Base-by-base conservation (phyloP, 495 filamentous ascomycete species). In the Penicillium parvum region DNA sequence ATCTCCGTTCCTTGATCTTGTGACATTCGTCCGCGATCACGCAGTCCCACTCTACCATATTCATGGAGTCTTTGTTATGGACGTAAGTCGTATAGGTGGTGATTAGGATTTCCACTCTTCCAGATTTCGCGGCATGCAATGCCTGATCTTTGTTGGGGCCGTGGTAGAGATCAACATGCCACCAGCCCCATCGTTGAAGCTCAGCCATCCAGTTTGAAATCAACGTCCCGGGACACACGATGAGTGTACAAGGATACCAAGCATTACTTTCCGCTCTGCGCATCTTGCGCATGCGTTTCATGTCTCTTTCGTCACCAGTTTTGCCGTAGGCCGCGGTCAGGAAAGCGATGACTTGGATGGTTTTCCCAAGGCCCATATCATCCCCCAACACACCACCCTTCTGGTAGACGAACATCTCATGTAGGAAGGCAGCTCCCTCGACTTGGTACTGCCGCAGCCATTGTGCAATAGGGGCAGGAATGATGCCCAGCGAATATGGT, bases 21-120 rank as follows among this genome's bases (percentile, higher is more conserved):
- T 98, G 92, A 47, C 92, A 96, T 58, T 98, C 92, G 49, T 98
- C 92, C 2, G 92, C 94, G 45, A 98, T 81, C n/a, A 96, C 85
- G 58, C 88, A 92, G 57, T 98, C 92, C 92, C 92, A 98, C 41
- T 84, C 78, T 2, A 97, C 71, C 60, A 83, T 78, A 50, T 98
- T 97, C 52, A 98, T 76, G 3, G 80, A 63, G 29, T 81, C 76
- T 39, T 81, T 80, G 50, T 86, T 81, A 29, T 81, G 77, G 41
- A 84, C 82, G 60, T 98, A 98, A 0, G 90, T 96, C 7, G 70
- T 72, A 50, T 96, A 96, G 0, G 94, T 98, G 4, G 94, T 97
- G 52, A 98, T 85, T 74, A 97, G 77, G 39, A 97, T 77, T 63
- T 98, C 92, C 2, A 86, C 55, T 19, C 84, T 72, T 3, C 91